Evolutionary conservation across 179 eudicot genomes (phyloP).

Genomic region (Spinacia oleracea): DNA sequence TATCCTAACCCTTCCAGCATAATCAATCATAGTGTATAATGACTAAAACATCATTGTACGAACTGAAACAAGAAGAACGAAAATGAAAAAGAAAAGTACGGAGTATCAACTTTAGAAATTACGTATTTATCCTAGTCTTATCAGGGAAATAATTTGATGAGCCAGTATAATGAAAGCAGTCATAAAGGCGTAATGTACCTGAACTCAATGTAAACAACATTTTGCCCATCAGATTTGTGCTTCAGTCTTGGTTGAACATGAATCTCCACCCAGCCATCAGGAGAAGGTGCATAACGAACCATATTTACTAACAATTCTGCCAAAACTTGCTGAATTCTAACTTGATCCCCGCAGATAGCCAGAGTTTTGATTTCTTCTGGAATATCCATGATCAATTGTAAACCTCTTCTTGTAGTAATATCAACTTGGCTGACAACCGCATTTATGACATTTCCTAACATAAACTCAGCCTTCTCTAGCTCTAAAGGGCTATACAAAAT

Average conservation of each 20-base stretch:
- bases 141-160: neutral
- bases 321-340: constrained; percentile 81
- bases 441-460: constrained; percentile 79
- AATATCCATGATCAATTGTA: constrained; percentile 87
- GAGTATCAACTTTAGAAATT: neutral
- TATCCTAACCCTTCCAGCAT: neutral
- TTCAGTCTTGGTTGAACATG: constrained; percentile 74
- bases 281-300: constrained; percentile 86
- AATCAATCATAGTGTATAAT: neutral
- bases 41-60: neutral
- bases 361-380: constrained; percentile 87
- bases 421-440: constrained; percentile 98
- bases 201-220: constrained; percentile 63
- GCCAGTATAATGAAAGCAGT: neutral
- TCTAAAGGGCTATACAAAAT: constrained; percentile 47
- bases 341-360: constrained; percentile 81
- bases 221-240: constrained; percentile 51
- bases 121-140: neutral
- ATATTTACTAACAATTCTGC: constrained; percentile 80
- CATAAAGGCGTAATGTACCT: constrained; percentile 49
- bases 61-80: constrained; percentile 1
- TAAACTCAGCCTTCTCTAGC: constrained; percentile 71
- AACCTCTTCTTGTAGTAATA: constrained; percentile 69
- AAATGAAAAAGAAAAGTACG: neutral
- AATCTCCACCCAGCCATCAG: constrained; percentile 97